phyloP scores from a whole-genome alignment of 169 alveolate species.

The Eimeria sp. region DNA sequence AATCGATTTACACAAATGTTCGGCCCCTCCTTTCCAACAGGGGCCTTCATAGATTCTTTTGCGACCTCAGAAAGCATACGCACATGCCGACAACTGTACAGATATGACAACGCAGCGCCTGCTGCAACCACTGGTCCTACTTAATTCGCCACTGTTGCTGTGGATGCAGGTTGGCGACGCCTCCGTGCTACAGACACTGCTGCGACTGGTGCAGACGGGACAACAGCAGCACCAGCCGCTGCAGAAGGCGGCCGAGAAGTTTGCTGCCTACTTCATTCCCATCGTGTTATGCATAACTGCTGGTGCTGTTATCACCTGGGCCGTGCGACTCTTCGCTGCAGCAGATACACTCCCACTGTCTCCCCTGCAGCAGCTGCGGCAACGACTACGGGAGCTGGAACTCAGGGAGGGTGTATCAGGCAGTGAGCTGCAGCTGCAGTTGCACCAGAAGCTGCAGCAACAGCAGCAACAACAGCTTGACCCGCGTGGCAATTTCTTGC shows the following conservation, averaged over 20 bases:
- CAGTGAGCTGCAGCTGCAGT: constrained; percentile 17
- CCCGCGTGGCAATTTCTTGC: not conserved
- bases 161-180: constrained; percentile 61
- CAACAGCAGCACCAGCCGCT: constrained; percentile 46
- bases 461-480: constrained; percentile 51
- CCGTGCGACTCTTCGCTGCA: constrained; percentile 24
- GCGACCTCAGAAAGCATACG: not conserved
- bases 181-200: constrained; percentile 73
- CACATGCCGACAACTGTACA: too few relatives aligned
- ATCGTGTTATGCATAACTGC: constrained; percentile 40
- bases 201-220: constrained; percentile 55
- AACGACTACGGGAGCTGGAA: constrained; percentile 36
- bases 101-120: not conserved
- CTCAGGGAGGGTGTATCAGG: constrained; percentile 42
- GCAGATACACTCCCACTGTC: constrained; percentile 50
- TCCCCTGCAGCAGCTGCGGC: constrained; percentile 67
- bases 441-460: constrained; percentile 19
- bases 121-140: not conserved
- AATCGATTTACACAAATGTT: not conserved
- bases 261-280: constrained; percentile 73
- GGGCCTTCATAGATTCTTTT: not conserved
- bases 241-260: constrained; percentile 69
- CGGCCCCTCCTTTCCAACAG: too few relatives aligned
- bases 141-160: not conserved
- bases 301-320: constrained; percentile 49